Base-by-base conservation (phyloP, 2,329 filamentous ascomycete species). In the Colletotrichum tropicale region DNA sequence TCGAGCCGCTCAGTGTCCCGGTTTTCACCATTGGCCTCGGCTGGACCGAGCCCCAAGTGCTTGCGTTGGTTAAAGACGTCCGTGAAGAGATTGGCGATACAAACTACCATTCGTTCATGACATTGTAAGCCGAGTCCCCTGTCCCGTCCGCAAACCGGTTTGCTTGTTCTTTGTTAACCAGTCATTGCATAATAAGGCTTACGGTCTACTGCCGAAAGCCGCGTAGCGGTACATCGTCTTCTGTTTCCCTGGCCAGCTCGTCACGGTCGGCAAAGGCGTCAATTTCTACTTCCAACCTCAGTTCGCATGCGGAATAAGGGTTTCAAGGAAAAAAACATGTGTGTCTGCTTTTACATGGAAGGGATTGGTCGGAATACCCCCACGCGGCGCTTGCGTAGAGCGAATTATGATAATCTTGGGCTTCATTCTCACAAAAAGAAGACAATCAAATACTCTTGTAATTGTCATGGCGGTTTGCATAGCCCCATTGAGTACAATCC, bases 1-100 rank as follows among this genome's bases (percentile, higher is more conserved):
- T 76, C 12, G 74, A 76, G 38, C 74, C 74, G 5, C 79, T 86
- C 18, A 85, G 81, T 32, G 80, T 86, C 67, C 83, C 82, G 1
- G 76, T 86, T 1, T 85, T 86, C 65, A 87, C 86, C 1, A 82
- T 82, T 32, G 80, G 78, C 0, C 75, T 85, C 30, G 83, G 83
- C 1, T 87, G 85, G 86, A 78, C 78, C 1, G 60, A 78, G 13
- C 78, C 82, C 8, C 80, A 84, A 61, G 81, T 85, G 0, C 79
- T 82, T 48, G 79, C 81, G 8, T 84, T 85, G 56, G 77, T 85
- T 16, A 77, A 80, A 21, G 80, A 82, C 12, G 83, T 83, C 18
- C 82, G 82, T 21, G 78, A 72, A 2, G 83, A 85, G 32, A 80
- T 87, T 78, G 81, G 75, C 56, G 80, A 86, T 36, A 82, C 78